A percentile compares a stretch with the other conserved stretches of the same genome.
Conservation (phyloP, 2,329 filamentous ascomycete genomes). For the Colletotrichum kahawae region DNA sequence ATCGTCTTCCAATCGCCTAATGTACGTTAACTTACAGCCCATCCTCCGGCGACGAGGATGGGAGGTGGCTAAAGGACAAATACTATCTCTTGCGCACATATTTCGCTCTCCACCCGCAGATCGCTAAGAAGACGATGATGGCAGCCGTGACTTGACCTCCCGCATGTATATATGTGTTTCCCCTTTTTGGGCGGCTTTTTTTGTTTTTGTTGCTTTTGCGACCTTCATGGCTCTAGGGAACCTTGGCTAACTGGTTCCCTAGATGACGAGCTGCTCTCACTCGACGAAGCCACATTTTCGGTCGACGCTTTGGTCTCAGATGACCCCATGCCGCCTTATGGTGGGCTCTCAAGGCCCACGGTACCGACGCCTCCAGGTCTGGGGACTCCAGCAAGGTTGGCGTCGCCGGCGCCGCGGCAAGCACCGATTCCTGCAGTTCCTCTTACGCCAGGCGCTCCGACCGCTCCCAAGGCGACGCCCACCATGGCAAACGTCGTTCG, state of each 20-base stretch:
- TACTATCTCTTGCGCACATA: conserved; percentile 50
- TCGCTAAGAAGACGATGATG: conserved; percentile 65
- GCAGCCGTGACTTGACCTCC: conserved; percentile 57
- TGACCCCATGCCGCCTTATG: conserved; percentile 34
- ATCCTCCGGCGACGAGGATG: conserved; percentile 28
- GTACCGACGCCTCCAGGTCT: conserved; percentile 43
- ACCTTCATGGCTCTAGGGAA: conserved; percentile 16
- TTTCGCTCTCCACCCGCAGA: conserved; percentile 26
- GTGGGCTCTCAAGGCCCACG: not conserved
- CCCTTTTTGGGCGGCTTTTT: not conserved
- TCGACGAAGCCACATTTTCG: conserved; percentile 66
- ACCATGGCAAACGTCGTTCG: conserved; percentile 20
- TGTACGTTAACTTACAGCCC: conserved; percentile 68
- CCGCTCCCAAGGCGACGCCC: conserved; percentile 27
- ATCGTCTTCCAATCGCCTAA: conserved; percentile 69
- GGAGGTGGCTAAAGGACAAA: conserved; percentile 46
- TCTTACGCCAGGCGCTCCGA: conserved; percentile 2
- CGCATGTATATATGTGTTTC: conserved; percentile 46
- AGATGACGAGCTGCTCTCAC: conserved; percentile 68
- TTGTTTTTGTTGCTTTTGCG: conserved; percentile 3
- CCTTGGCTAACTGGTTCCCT: conserved; percentile 47
- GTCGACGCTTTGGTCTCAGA: conserved; percentile 75
- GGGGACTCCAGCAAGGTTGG: conserved; percentile 41
- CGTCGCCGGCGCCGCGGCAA: conserved; percentile 31
- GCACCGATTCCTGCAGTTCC: conserved; percentile 21